Percentiles rank a stretch among this genome's conserved stretches.
Evolutionary conservation across 495 filamentous ascomycete genomes (phyloP).

Genomic region (Tuber brumale): DNA sequence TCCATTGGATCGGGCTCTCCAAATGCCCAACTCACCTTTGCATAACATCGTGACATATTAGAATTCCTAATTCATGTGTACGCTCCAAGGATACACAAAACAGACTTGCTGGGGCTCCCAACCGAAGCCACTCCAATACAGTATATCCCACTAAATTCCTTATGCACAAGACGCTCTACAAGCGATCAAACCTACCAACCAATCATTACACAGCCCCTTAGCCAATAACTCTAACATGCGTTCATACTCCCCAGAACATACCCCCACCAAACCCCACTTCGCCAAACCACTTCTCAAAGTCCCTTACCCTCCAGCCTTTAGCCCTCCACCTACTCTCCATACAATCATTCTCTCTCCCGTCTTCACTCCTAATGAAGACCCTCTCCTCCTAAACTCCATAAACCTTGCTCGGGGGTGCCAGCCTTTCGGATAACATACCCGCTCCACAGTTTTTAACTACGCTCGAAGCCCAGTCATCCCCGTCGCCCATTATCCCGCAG

Average conservation of each 20-base stretch:
- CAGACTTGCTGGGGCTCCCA: neutral
- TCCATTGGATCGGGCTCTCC: too few species aligned
- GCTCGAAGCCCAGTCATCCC: constrained; percentile 65
- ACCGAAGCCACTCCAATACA: neutral
- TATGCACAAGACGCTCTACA: neutral
- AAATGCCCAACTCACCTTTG: too few species aligned
- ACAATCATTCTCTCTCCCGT: constrained; percentile 27
- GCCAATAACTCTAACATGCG: constrained; percentile 51
- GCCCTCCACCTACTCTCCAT: constrained; percentile 45
- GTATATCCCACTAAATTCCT: neutral
- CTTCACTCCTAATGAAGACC: constrained; percentile 47
- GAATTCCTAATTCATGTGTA: too few species aligned
- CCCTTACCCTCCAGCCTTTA: constrained; percentile 58
- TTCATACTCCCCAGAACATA: constrained; percentile 74
- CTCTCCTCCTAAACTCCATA: constrained; percentile 62
- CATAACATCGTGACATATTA: too few species aligned
- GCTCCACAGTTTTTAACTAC: constrained; percentile 60
- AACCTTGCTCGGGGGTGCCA: constrained; percentile 68
- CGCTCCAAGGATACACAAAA: neutral
- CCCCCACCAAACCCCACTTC: constrained; percentile 64
- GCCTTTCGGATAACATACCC: constrained; percentile 61
- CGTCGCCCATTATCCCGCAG: constrained; percentile 49
- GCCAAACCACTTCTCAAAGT: constrained; percentile 61
- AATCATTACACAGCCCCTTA: constrained; percentile 41
- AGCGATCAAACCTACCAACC: neutral